Evolutionary conservation across 2,329 filamentous ascomycete genomes (phyloP), one percentile per base, ranked within the genome.

Genomic region (Trichothecium roseum): DNA sequence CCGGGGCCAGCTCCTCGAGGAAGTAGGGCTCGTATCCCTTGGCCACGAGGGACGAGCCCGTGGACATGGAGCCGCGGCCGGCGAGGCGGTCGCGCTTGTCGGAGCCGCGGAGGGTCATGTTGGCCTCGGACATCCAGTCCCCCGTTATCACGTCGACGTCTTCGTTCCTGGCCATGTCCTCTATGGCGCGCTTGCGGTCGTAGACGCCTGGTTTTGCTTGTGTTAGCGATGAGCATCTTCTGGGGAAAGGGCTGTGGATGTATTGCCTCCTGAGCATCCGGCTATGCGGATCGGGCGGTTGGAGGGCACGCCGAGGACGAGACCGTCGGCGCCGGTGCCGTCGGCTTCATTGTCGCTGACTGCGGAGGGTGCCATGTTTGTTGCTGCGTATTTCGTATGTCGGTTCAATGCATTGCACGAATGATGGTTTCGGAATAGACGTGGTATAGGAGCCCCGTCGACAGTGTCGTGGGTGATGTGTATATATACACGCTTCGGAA

Each of bases 11-110:
- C 39, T 48, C 42, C 39, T 52, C 51, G 45, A 50, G 43, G 45
- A 59, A 46, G 42, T 53, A 42, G 48, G 37, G 68, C 61, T 67
- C 66, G 67, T 32, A 66, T 59, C 20, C 45, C 38, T 50, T 49
- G n/a, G 46, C 43, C 8, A 48, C 44, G 1, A 44, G 37, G 1
- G 42, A 36, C 47, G 44, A 45, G 9, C 45, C 53, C 5, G 53
- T 56, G 8, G 49, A 42, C 39, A 48, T 46, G n/a, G n/a, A n/a
- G 12, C 44, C 38, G 10, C 41, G 40, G 13, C 46, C 41, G 28
- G 44, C 44, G 5, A 49, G 42, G 8, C 37, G 38, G 37, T 51
- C 44, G 4, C 45, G 43, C 40, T 52, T 53, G 42, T 51, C 46
- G 31, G 47, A 45, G 30, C 49, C 49, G 18, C 46, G 45, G 24